Base-by-base conservation (phyloP, 257 asterid species). In the Solanum chiquidenum region DNA sequence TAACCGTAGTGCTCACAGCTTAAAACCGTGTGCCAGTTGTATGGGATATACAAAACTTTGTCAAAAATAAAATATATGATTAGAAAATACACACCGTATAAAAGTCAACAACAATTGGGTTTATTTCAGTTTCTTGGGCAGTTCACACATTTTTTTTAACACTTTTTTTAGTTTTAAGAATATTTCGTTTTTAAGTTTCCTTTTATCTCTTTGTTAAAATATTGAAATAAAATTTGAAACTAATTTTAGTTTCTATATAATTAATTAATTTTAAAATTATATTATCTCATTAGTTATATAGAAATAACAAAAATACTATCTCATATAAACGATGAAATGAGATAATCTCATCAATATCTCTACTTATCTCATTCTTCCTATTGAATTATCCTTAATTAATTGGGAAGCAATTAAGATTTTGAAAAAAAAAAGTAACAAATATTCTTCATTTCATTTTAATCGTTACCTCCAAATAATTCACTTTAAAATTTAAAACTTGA, bases 41-140 rank as follows among this genome's bases (percentile, higher is more conserved):
- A 68, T 29, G 76, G 69, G 84, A 82, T 69, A 4, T 35, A 3
- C 64, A 35, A 27, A 86, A n/a, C 21, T 37, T 21, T 58, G 69
- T 69, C 82, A 73, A 72, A 52, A 62, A 60, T 38, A 21, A 23
- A 37, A 35, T 2, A n/a, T 40, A 40, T 13, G 25, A 75, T 23
- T 75, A 76, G 83, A 77, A 75, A 25, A 12, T 77, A 44, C 27
- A 16, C 74, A 33, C 8, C 3, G 3, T 77, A 80, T 29, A 80
- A 13, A 74, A 89, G 93, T 91, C 93, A 89, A 91, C 90, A 64
- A 46, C 46, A 62, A 38, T 52, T 37, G 27, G 44, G 42, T 79
- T 86, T 79, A 58, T 77, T 91, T 79, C 90, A 84, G 91, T 91
- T 86, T 88, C 88, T 89, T 86, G 93, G 88, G 90, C 92, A 91